Evolutionary conservation across 2,329 filamentous ascomycete species (phyloP).

Genomic region (Clathrospora elynae): DNA sequence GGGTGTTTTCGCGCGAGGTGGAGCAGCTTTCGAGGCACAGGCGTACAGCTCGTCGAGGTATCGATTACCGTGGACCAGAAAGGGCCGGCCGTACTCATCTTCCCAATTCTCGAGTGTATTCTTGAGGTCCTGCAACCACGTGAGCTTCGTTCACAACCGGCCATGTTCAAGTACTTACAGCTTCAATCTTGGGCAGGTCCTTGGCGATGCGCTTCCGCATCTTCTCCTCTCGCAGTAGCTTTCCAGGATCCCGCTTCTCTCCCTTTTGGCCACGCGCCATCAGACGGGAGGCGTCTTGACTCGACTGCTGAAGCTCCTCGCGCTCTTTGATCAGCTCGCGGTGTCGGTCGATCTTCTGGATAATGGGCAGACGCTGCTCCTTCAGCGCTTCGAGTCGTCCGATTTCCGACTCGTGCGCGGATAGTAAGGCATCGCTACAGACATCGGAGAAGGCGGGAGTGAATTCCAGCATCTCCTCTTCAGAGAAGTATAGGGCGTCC

Average conservation of each 20-base stretch:
- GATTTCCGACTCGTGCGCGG: constrained; percentile 93
- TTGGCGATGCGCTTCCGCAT: constrained; percentile 97
- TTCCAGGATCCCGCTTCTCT: constrained; percentile 91
- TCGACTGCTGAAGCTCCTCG: constrained; percentile 84
- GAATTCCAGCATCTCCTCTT: constrained; percentile 98
- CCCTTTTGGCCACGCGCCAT: constrained; percentile 92
- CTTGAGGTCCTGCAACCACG: constrained; percentile 61
- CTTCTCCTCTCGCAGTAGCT: constrained; percentile 93
- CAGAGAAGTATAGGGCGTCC: constrained; percentile 91
- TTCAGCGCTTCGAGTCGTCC: constrained; percentile 76
- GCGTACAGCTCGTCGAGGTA: constrained; percentile 85
- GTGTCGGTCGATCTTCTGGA: constrained; percentile 83
- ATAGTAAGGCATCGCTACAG: constrained; percentile 91
- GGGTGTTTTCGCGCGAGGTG: constrained; percentile 76
- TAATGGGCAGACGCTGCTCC: constrained; percentile 83
- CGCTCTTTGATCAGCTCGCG: constrained; percentile 81
- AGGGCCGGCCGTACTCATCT: constrained; percentile 90
- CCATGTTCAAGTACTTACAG: constrained; percentile 46
- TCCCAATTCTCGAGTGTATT: constrained; percentile 87
- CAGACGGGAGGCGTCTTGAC: constrained; percentile 90
- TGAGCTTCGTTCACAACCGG: neutral
- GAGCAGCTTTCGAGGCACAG: constrained; percentile 63
- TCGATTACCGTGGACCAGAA: constrained; percentile 88
- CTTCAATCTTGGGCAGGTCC: constrained; percentile 88
- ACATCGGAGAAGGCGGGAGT: constrained; percentile 96